These are phyloP conservation scores for Silene vulgaris DNA, from an alignment of 179 eudicot genomes.

Conservation along the genomic window DNA sequence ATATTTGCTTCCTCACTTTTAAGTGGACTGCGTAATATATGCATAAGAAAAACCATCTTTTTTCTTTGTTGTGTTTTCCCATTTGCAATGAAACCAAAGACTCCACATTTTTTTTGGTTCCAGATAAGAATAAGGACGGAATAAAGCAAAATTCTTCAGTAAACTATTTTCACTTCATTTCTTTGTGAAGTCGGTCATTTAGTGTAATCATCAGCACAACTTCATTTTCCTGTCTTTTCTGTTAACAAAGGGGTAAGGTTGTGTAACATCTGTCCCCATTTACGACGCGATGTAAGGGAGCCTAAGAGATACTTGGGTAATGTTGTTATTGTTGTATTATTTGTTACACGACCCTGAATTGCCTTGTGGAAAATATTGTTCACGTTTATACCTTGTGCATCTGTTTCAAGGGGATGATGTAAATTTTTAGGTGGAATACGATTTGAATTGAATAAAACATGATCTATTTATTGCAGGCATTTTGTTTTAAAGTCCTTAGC, in stretches of 20 bases:
- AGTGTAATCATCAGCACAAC: neutral
- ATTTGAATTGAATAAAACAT: neutral
- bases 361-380: neutral
- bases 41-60: neutral
- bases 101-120: neutral
- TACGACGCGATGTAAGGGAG: neutral
- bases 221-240: neutral
- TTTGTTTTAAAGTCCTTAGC: neutral
- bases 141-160: no score
- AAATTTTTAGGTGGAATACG: neutral
- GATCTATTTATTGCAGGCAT: neutral
- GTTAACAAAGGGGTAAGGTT: neutral
- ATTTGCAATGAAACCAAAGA: neutral
- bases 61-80: neutral
- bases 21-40: neutral
- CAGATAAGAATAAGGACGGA: no score
- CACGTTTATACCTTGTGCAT: neutral
- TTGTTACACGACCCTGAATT: neutral
- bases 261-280: neutral
- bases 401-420: neutral
- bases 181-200: neutral
- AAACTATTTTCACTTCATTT: neutral
- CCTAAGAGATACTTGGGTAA: neutral
- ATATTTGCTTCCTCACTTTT: neutral
- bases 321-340: neutral